phyloP scores from a whole-genome alignment of 345 rosid genomes.

The Aegle marmelos region DNA sequence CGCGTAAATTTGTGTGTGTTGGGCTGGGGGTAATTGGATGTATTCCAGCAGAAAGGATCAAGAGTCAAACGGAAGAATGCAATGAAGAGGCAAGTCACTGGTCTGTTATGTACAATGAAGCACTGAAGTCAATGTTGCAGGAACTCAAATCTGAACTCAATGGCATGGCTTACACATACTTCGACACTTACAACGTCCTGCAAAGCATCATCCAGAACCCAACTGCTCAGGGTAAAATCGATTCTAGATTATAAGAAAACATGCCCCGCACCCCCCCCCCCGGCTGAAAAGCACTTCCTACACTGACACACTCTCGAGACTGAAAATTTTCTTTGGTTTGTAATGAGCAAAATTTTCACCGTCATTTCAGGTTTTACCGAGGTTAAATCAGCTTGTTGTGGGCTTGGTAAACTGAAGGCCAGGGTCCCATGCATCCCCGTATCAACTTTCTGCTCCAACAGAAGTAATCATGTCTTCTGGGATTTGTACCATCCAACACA shows the following conservation, averaged over 20 bases:
- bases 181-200: constrained; percentile 44
- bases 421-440: constrained; percentile 48
- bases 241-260: no score
- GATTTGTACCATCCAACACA: constrained; percentile 73
- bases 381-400: constrained; percentile 76
- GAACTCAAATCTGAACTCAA: constrained; percentile 36
- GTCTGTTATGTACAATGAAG: constrained; percentile 45
- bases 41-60: constrained; percentile 43
- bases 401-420: constrained; percentile 58
- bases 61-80: constrained; percentile 41
- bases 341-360: not conserved
- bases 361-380: constrained; percentile 52
- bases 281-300: not conserved
- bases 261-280: no score
- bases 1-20: constrained; percentile 45
- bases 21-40: constrained; percentile 64
- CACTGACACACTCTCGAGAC: not conserved
- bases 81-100: constrained; percentile 36
- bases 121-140: constrained; percentile 34
- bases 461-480: constrained; percentile 74
- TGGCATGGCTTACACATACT: constrained; percentile 48
- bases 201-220: constrained; percentile 45
- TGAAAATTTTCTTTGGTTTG: not conserved
- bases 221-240: constrained; percentile 37
- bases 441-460: constrained; percentile 51